These are phyloP conservation scores for Ganoderma sp. DNA, from an alignment of 1,284 basidiomycete species.

Conservation along the genomic window DNA sequence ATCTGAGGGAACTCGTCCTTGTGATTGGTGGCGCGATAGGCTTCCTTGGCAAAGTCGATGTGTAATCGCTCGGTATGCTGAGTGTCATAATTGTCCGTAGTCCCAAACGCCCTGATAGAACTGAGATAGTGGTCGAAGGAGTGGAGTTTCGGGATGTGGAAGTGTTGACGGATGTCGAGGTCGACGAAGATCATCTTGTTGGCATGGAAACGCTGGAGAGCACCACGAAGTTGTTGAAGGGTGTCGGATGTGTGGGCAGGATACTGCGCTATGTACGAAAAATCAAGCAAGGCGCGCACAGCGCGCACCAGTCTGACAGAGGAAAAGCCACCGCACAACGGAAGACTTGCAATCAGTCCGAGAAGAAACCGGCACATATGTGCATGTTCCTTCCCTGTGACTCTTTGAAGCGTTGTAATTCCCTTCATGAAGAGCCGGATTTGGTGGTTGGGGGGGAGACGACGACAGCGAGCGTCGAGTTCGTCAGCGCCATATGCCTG, in stretches of 20 bases:
- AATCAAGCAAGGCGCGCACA: neutral
- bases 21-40: conserved; percentile 40
- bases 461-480: neutral
- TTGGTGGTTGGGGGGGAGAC: conserved; percentile 15
- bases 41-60: conserved; percentile 37
- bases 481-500: neutral
- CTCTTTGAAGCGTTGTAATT: conserved; percentile 23
- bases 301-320: neutral
- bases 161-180: conserved; percentile 27
- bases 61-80: conserved; percentile 34
- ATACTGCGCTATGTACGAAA: conserved; percentile 11
- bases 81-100: conserved; percentile 18
- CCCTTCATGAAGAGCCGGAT: conserved; percentile 34
- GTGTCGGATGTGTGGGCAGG: neutral
- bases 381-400: conserved; percentile 34
- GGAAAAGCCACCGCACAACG: conserved; percentile 17
- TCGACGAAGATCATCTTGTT: conserved; percentile 18
- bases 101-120: conserved; percentile 7
- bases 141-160: conserved; percentile 35
- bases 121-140: conserved; percentile 13
- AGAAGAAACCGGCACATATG: conserved; percentile 36
- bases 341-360: conserved; percentile 33
- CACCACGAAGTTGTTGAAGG: neutral
- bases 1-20: conserved; percentile 45
- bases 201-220: neutral